Base-by-base conservation (phyloP, 2,329 filamentous ascomycete species). In the Coniochaeta sp. region DNA sequence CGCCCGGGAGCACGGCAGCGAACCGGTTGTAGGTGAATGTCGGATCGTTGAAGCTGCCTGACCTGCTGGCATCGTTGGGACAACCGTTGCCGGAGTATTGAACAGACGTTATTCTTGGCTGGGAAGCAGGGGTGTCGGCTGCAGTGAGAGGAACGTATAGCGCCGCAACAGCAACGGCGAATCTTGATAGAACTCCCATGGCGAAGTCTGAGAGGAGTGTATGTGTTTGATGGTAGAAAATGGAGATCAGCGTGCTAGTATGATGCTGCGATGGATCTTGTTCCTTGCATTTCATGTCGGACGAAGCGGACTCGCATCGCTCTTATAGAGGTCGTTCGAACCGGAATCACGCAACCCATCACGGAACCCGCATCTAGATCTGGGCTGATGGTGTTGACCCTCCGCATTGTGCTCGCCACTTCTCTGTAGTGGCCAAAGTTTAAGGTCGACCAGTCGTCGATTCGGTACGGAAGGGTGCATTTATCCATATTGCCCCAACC, bases 51-150 rank as follows among this genome's bases (percentile, higher is more conserved):
- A 72, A 70, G 59, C 64, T 65, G 28, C 72, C 72, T 11, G 67
- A 65, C 57, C 67, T 65, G 54, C 70, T 70, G 34, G 65, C 69
- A 34, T 74, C 69, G 26, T 66, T 62, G 52, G 70, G 67, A 61
- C 74, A 77, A 16, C 74, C 74, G 62, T 60, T 71, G 59, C 74
- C 74, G 28, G 71, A 73, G 64, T 72, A 76, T 47, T 64, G 65
- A 59, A 76, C 66, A 36, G 70, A 72, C 4, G 66, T 66, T 60
- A 76, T 69, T 58, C 62, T 64, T 16, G 70, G 72, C 22, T 67
- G 50, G 1, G 66, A 62, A 6, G 70, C 66, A 7, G 66, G 64
- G 11, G 60, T 17, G 12, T 61, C 65, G 58, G 43, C 64, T 19
- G 63, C 58, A 58, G 67, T 61, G 14, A 68, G 61, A 17, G 66